Percentiles rank a stretch among this genome's conserved stretches.
phyloP scores from a whole-genome alignment of 352 stramenopile species.

The Globisporangium spinosum region DNA sequence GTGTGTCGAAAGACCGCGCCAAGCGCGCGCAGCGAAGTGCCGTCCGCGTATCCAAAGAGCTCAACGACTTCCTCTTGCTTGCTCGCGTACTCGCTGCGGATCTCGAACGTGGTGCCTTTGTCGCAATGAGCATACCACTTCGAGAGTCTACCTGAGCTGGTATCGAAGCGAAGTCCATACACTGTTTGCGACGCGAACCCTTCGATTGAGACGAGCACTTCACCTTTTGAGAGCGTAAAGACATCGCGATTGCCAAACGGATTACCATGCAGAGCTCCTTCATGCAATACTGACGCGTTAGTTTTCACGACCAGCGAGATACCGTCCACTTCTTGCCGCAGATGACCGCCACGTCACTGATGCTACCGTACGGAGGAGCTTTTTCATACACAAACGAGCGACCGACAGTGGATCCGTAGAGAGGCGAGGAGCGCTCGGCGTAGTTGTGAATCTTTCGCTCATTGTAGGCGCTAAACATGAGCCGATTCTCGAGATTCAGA shows the following conservation, averaged over 20 bases:
- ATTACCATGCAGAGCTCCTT: slow-evolving; percentile 60
- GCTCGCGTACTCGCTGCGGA: slow-evolving; percentile 44
- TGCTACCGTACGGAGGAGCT: slow-evolving; percentile 58
- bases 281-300: slow-evolving; percentile 33
- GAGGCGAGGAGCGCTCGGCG: slow-evolving; percentile 42
- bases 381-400: slow-evolving; percentile 58
- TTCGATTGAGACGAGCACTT: slow-evolving; percentile 62
- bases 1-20: slow-evolving; percentile 62
- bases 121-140: slow-evolving; percentile 79
- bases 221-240: slow-evolving; percentile 47
- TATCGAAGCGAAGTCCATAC: slow-evolving; percentile 62
- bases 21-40: slow-evolving; percentile 58
- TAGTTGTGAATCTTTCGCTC: slow-evolving; percentile 70
- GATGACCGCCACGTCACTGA: slow-evolving; percentile 59
- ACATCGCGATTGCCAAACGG: slow-evolving; percentile 63
- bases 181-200: slow-evolving; percentile 72
- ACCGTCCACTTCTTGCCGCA: slow-evolving; percentile 70
- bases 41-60: slow-evolving; percentile 60
- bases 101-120: slow-evolving; percentile 62
- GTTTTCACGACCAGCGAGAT: slow-evolving; percentile 61
- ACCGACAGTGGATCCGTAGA: slow-evolving; percentile 41
- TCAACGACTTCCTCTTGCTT: slow-evolving; percentile 72
- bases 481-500: slow-evolving; percentile 60
- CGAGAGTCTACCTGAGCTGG: slow-evolving; percentile 46
- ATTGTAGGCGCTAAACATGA: slow-evolving; percentile 71